Evolutionary conservation across 768 basidiomycete genomes (phyloP).

Genomic region (Harrya chromipes): DNA sequence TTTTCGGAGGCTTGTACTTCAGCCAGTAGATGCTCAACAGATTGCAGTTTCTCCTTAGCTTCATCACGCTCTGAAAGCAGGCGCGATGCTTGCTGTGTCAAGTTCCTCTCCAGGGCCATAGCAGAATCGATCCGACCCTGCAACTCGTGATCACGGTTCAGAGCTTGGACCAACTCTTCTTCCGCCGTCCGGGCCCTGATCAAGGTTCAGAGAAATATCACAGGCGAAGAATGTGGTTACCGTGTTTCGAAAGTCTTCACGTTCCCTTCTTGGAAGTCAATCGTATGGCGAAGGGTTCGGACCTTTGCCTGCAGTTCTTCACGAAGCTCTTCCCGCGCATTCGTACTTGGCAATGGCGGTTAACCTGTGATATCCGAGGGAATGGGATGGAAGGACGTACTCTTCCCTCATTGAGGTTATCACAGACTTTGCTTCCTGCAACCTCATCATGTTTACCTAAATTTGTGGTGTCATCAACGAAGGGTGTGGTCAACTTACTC

Average conservation of each 20-base stretch:
- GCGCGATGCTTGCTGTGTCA: slow-evolving; percentile 23
- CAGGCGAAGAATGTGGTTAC: slow-evolving; percentile 9
- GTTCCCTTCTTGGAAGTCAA: slow-evolving; percentile 30
- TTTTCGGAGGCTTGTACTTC: slow-evolving; percentile 20
- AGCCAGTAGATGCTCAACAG: slow-evolving; percentile 13
- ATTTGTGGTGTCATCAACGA: slow-evolving; percentile 9
- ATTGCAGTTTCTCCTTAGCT: slow-evolving; percentile 12
- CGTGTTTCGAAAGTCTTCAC: slow-evolving; percentile 24
- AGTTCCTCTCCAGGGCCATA: slow-evolving; percentile 20
- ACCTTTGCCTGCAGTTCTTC: slow-evolving; percentile 27
- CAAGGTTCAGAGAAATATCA: slow-evolving; percentile 9
- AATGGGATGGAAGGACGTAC: slow-evolving; percentile 25
- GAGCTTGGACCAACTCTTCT: slow-evolving; percentile 13
- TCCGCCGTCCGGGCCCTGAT: slow-evolving; percentile 20
- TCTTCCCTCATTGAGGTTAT: slow-evolving; percentile 31
- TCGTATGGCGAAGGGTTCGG: slow-evolving; percentile 29
- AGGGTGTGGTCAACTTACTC: slow-evolving; percentile 12
- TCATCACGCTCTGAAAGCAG: slow-evolving; percentile 27
- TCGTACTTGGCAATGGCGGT: slow-evolving; percentile 19
- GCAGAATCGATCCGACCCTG: slow-evolving; percentile 28
- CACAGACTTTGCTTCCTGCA: slow-evolving; percentile 26
- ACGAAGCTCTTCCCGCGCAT: slow-evolving; percentile 19
- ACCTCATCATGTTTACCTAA: slow-evolving; percentile 11
- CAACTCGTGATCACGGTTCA: slow-evolving; percentile 25
- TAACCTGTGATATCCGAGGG: slow-evolving; percentile 10